A percentile compares a stretch with the other conserved stretches of the same genome.
Conservation (phyloP, 495 filamentous ascomycete species). For the Durotheca rogersii region DNA sequence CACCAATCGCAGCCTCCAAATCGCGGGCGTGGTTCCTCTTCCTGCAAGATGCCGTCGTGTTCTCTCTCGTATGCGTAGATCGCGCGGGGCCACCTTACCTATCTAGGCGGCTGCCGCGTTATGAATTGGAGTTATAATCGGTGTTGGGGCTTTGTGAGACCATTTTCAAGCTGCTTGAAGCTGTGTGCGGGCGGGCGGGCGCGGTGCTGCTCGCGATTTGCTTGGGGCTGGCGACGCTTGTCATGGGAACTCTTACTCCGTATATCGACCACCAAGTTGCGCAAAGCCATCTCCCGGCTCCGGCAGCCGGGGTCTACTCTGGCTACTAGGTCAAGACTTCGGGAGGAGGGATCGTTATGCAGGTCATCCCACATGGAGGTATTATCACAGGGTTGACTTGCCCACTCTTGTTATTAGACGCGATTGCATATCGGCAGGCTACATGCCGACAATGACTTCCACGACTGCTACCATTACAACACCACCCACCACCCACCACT, state of each 20-base stretch:
- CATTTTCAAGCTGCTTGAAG: not conserved
- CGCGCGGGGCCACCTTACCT: constrained; percentile 1
- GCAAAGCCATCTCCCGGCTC: not conserved
- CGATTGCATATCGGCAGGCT: no score
- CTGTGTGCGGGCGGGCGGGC: constrained; percentile 3
- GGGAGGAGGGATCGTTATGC: constrained; percentile 21
- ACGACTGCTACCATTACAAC: not conserved
- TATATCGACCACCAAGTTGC: no score
- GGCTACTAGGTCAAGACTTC: not conserved
- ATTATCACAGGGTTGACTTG: constrained; percentile 30
- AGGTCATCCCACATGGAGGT: constrained; percentile 31
- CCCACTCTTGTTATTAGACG: no score
- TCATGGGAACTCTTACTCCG: no score
- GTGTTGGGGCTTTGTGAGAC: no score
- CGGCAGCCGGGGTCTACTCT: constrained; percentile 10
- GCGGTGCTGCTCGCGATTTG: no score
- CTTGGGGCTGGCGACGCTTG: no score
- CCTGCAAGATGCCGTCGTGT: not conserved
- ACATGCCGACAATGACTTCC: no score
- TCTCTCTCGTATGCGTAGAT: not conserved
- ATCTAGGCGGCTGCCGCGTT: no score
- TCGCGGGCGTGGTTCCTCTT: constrained; percentile 10
- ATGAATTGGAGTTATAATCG: no score
- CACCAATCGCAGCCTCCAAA: constrained; percentile 21
- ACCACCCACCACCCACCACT: constrained; percentile 12